Conservation (phyloP, 2,329 filamentous ascomycete genomes). For the Penicillium italicum region DNA sequence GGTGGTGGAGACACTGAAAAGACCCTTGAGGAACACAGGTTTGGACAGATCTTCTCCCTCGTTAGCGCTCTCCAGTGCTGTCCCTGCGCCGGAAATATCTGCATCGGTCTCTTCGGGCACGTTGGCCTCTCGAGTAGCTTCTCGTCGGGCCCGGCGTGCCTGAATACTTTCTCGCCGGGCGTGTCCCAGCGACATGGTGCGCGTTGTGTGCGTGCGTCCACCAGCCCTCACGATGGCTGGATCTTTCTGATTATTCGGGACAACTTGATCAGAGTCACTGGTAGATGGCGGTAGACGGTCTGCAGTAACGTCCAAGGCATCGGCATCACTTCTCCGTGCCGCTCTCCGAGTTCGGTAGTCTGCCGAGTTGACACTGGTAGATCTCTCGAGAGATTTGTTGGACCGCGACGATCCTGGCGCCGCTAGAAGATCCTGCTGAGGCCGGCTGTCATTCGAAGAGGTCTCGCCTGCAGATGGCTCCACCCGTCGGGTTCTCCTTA, state of each 20-base stretch:
- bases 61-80: conserved; percentile 49
- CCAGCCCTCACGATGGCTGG: conserved; percentile 48
- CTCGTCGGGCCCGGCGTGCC: conserved; percentile 70
- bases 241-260: conserved; percentile 45
- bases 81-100: conserved; percentile 61
- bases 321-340: conserved; percentile 53
- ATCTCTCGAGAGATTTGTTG: conserved; percentile 72
- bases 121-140: conserved; percentile 69
- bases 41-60: conserved; percentile 72
- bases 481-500: conserved; percentile 59
- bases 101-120: conserved; percentile 88
- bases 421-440: conserved; percentile 72
- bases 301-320: conserved; percentile 50
- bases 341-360: conserved; percentile 67
- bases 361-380: conserved; percentile 86
- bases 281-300: conserved; percentile 66
- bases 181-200: conserved; percentile 85
- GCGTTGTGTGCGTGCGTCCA: conserved; percentile 60
- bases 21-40: conserved; percentile 89
- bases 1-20: conserved; percentile 96
- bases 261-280: conserved; percentile 75
- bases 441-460: conserved; percentile 58
- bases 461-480: conserved; percentile 54
- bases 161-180: conserved; percentile 89
- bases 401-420: conserved; percentile 64